phyloP scores from a whole-genome alignment of 2,329 filamentous ascomycete genomes.

The Emergomyces orientalis region DNA sequence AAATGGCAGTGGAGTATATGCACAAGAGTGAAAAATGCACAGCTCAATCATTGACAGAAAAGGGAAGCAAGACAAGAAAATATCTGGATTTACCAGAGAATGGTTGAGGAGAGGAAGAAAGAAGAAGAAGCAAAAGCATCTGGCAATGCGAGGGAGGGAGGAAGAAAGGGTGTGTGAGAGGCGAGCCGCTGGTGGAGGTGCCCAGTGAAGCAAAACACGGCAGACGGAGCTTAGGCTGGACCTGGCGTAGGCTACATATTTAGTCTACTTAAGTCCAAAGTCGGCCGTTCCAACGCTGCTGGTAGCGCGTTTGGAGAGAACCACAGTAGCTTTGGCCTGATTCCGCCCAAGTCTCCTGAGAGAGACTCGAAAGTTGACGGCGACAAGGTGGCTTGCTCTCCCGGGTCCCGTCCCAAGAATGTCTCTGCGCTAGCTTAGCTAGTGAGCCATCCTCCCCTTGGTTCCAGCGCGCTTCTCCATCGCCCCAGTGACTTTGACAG shows the following conservation, averaged over 20 bases:
- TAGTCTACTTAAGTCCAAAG: background rate
- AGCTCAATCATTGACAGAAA: background rate
- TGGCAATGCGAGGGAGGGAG: background rate
- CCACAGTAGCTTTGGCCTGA: background rate
- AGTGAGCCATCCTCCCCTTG: background rate
- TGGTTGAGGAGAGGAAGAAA: background rate
- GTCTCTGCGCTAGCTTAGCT: conserved; percentile 1
- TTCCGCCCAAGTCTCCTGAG: background rate
- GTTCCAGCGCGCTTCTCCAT: background rate
- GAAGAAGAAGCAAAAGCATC: background rate
- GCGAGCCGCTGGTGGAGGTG: background rate
- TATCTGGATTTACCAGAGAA: background rate
- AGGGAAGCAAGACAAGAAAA: background rate
- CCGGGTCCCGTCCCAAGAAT: conserved; percentile 6
- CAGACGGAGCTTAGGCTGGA: background rate
- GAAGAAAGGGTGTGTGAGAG: background rate
- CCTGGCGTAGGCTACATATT: background rate
- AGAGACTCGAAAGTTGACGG: background rate
- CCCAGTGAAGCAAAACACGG: background rate
- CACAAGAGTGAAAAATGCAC: background rate
- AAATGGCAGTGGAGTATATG: background rate
- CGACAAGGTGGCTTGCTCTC: conserved; percentile 3
- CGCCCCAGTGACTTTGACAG: background rate
- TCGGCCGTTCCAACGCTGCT: conserved; percentile 3
- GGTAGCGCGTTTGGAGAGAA: conserved; percentile 2